Evolutionary conservation across 2,329 filamentous ascomycete genomes (phyloP).

Genomic region (Beauveria scarabaeidicola): DNA sequence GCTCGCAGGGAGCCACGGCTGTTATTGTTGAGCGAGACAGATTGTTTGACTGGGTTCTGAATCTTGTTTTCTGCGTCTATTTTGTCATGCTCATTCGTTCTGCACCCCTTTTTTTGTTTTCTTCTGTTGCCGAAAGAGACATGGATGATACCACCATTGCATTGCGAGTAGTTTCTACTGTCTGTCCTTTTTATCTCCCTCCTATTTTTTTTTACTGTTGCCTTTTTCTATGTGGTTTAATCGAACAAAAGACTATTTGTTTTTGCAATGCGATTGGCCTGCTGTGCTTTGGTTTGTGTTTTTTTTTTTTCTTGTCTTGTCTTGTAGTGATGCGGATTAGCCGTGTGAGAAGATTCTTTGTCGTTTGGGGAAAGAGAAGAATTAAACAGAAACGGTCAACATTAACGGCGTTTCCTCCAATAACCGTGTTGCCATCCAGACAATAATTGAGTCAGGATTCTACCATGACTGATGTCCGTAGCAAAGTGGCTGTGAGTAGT

Average conservation of each 20-base stretch:
- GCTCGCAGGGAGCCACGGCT: background rate
- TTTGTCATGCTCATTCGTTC: slow-evolving; percentile 13
- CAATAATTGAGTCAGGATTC: too few species aligned
- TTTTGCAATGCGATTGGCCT: background rate
- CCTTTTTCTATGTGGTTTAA: slow-evolving; percentile 15
- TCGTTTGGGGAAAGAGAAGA: background rate
- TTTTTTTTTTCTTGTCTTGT: background rate
- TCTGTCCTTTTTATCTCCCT: slow-evolving; percentile 17
- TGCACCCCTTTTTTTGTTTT: slow-evolving; percentile 15
- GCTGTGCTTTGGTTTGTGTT: background rate
- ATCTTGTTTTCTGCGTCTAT: slow-evolving; percentile 11
- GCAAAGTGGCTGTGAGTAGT: background rate
- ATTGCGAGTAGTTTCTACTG: slow-evolving; percentile 25
- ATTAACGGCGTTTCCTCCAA: background rate
- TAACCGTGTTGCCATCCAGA: background rate
- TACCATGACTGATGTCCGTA: too few species aligned
- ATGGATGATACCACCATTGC: slow-evolving; percentile 37
- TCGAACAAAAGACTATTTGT: background rate
- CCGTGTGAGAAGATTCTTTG: background rate
- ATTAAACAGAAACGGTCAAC: background rate
- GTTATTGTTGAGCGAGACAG: slow-evolving; percentile 7
- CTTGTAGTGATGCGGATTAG: background rate
- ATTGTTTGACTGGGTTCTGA: slow-evolving; percentile 1
- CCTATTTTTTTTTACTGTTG: slow-evolving; percentile 14
- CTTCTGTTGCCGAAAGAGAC: slow-evolving; percentile 24